Conservation (phyloP, 2,329 filamentous ascomycete species). For the Coleophoma crateriformis region DNA sequence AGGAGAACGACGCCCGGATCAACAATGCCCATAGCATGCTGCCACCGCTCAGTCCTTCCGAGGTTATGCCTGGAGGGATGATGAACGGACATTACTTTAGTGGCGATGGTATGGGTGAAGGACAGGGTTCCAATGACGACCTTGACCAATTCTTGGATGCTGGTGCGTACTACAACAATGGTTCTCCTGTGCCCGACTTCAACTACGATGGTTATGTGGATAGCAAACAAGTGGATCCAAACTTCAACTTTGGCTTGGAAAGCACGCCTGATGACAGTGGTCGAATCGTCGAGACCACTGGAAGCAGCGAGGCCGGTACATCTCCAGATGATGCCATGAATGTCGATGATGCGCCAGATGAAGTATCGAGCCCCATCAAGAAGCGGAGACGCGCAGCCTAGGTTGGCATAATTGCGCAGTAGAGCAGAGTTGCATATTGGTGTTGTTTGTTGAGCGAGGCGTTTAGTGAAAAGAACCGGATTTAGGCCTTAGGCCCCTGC, state of each 20-base stretch:
- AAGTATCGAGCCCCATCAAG: background rate
- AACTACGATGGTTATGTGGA: conserved; percentile 1
- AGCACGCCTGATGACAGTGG: conserved; percentile 11
- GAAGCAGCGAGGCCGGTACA: conserved; percentile 11
- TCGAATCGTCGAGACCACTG: conserved; percentile 13
- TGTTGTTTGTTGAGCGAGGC: too few relatives aligned
- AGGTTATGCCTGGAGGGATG: conserved; percentile 65
- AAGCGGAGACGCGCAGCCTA: background rate
- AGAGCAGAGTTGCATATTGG: too few relatives aligned
- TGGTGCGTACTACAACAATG: conserved; percentile 31
- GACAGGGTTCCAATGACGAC: conserved; percentile 34
- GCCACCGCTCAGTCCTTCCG: conserved; percentile 74
- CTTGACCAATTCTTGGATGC: conserved; percentile 44
- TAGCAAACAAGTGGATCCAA: conserved; percentile 5
- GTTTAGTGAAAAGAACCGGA: too few relatives aligned
- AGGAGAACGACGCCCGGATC: conserved; percentile 72
- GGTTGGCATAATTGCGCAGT: too few relatives aligned
- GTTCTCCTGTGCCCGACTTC: conserved; percentile 14
- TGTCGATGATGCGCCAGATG: conserved; percentile 9
- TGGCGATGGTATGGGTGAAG: conserved; percentile 27
- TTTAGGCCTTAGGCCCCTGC: too few relatives aligned
- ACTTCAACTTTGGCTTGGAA: conserved; percentile 24
- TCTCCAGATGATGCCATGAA: conserved; percentile 10
- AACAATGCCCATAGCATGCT: conserved; percentile 69
- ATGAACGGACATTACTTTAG: conserved; percentile 31